These are phyloP conservation scores for Didymella arachidicola DNA, from an alignment of 2,329 filamentous ascomycete species.

Conservation along the genomic window DNA sequence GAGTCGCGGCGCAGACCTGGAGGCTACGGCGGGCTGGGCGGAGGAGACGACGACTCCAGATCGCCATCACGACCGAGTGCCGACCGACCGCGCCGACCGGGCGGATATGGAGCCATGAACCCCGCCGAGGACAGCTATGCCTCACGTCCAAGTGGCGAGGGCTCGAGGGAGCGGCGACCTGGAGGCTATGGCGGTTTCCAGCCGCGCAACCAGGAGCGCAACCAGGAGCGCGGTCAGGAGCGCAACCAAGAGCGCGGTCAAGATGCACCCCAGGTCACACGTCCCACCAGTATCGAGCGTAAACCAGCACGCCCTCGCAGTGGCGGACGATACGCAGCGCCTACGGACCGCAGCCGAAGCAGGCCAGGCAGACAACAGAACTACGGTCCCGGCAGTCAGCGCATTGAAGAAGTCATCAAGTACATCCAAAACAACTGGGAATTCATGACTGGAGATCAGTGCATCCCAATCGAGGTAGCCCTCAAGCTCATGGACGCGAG, in stretches of 20 bases:
- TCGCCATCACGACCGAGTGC: constrained; percentile 28
- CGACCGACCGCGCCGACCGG: constrained; percentile 39
- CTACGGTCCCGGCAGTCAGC: constrained; percentile 52
- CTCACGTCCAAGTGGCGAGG: constrained; percentile 27
- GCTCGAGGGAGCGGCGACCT: constrained; percentile 37
- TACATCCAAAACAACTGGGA: constrained; percentile 91
- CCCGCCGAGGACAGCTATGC: constrained; percentile 38
- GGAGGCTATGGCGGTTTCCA: constrained; percentile 37
- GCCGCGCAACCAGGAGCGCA: constrained; percentile 37
- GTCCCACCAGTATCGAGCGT: constrained; percentile 54
- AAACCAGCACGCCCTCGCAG: constrained; percentile 53
- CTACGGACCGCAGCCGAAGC: constrained; percentile 43
- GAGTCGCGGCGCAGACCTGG: constrained; percentile 45
- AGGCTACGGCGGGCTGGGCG: constrained; percentile 40
- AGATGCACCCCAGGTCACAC: constrained; percentile 39
- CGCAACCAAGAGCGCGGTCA: constrained; percentile 3
- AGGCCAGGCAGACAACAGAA: constrained; percentile 32
- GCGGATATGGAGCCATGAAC: constrained; percentile 40
- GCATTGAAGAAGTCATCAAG: constrained; percentile 70
- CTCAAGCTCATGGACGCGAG: constrained; percentile 92
- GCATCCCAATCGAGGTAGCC: constrained; percentile 92
- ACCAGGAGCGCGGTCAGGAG: constrained; percentile 35
- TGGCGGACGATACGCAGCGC: constrained; percentile 23
- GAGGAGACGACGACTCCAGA: constrained; percentile 28
- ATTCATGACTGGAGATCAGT: constrained; percentile 86